Conservation (phyloP, 208 protist species). For the Crithidia brevicula region DNA sequence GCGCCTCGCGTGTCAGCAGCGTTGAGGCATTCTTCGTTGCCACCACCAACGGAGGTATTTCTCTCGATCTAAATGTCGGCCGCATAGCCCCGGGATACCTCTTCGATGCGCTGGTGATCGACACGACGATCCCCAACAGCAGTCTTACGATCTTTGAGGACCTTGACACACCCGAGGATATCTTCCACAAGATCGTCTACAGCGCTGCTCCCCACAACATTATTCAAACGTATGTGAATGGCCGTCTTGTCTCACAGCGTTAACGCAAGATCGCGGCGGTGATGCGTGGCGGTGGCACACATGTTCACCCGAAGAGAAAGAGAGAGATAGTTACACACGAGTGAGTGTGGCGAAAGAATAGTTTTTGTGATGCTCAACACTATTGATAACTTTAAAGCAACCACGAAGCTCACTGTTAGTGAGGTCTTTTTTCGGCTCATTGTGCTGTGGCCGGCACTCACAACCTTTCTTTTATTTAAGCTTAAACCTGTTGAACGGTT, state of each 20-base stretch:
- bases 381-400: too few relatives aligned
- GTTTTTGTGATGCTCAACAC: too few relatives aligned
- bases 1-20: slow-evolving; percentile 40
- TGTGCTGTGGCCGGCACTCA: too few relatives aligned
- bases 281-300: not conserved
- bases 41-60: slow-evolving; percentile 85
- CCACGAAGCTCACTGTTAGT: too few relatives aligned
- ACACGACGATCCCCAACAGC: slow-evolving; percentile 50
- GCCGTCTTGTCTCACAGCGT: slow-evolving; percentile 52
- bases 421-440: too few relatives aligned
- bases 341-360: too few relatives aligned
- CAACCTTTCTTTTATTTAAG: not conserved
- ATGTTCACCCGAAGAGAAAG: not conserved
- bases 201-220: slow-evolving; percentile 67
- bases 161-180: slow-evolving; percentile 55
- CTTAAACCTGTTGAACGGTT: not conserved
- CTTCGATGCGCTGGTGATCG: slow-evolving; percentile 91
- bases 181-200: slow-evolving; percentile 86
- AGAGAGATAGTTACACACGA: too few relatives aligned
- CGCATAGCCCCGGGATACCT: slow-evolving; percentile 83
- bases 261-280: slow-evolving; percentile 7
- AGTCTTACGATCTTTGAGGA: slow-evolving; percentile 66
- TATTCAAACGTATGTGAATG: slow-evolving; percentile 64
- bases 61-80: slow-evolving; percentile 89
- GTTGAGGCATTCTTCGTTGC: slow-evolving; percentile 88